Conservation (phyloP, 2,329 filamentous ascomycete species). For the Calonectria pauciramosa region DNA sequence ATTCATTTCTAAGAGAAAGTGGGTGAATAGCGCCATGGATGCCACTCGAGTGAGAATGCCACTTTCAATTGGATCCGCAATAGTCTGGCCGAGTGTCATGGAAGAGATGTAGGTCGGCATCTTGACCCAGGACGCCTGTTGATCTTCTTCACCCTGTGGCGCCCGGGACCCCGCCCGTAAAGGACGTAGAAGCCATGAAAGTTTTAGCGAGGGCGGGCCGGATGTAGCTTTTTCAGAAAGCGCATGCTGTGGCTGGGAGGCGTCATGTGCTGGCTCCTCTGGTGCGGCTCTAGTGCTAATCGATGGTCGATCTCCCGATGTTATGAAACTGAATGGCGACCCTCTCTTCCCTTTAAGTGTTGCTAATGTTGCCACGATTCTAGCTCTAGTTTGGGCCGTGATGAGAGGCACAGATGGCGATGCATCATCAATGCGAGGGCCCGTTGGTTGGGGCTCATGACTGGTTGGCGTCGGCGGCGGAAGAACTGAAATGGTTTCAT, state of each 20-base stretch:
- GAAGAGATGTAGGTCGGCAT: slow-evolving; percentile 33
- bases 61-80: slow-evolving; percentile 27
- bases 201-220: slow-evolving; percentile 19
- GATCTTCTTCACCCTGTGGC: not conserved
- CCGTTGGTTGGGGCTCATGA: not conserved
- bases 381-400: slow-evolving; percentile 18
- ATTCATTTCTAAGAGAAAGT: slow-evolving; percentile 32
- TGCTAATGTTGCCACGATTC: slow-evolving; percentile 22
- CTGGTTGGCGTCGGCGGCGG: not conserved
- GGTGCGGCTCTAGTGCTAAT: not conserved
- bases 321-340: slow-evolving; percentile 33
- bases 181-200: slow-evolving; percentile 28
- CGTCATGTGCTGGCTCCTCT: not conserved
- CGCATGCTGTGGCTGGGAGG: not conserved
- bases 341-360: slow-evolving; percentile 33
- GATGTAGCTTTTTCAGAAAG: not conserved
- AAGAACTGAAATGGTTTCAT: not conserved
- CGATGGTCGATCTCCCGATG: slow-evolving; percentile 25
- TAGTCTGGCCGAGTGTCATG: slow-evolving; percentile 31
- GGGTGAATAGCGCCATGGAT: slow-evolving; percentile 19
- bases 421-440: not conserved
- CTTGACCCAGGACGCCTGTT: slow-evolving; percentile 15
- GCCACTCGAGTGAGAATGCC: slow-evolving; percentile 19
- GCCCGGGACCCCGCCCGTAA: not conserved
- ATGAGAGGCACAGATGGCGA: not conserved